Evolutionary conservation across 2,329 filamentous ascomycete species (phyloP).

Genomic region (Lizonia empirigonia): DNA sequence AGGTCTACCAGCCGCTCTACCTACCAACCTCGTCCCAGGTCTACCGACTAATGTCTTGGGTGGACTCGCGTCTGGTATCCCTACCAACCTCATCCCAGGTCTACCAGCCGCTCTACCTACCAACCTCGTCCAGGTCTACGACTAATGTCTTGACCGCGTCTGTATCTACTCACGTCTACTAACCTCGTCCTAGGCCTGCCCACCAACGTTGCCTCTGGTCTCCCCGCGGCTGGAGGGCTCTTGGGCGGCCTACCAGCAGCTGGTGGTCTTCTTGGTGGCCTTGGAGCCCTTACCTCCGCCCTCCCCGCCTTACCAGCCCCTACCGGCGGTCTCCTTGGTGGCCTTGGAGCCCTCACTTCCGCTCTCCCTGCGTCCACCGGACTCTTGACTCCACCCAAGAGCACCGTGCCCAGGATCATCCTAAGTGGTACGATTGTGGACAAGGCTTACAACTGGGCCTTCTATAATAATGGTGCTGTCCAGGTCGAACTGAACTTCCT

Average conservation of each 20-base stretch:
- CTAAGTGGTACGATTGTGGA: slow-evolving; percentile 18
- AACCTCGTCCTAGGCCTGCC: neutral
- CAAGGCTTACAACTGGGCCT: slow-evolving; percentile 19
- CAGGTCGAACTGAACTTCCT: slow-evolving; percentile 24
- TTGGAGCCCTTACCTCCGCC: neutral
- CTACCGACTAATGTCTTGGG: neutral
- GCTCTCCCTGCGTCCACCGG: slow-evolving; percentile 4
- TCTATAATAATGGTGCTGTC: slow-evolving; percentile 22
- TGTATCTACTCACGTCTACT: no score
- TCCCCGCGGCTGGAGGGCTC: neutral
- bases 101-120: neutral
- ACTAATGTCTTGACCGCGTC: neutral
- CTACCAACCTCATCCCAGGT: neutral
- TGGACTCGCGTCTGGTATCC: neutral
- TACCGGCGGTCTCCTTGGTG: neutral
- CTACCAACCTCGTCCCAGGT: neutral
- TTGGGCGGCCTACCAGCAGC: neutral
- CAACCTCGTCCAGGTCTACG: neutral
- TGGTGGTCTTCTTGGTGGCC: neutral
- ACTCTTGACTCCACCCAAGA: neutral
- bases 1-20: neutral
- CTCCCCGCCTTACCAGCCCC: neutral
- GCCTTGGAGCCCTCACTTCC: neutral
- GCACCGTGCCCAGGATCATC: slow-evolving; percentile 7
- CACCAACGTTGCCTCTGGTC: neutral